These are phyloP conservation scores for Priceomyces melissophilus DNA, from an alignment of 805 yeast species.

Conservation along the genomic window DNA sequence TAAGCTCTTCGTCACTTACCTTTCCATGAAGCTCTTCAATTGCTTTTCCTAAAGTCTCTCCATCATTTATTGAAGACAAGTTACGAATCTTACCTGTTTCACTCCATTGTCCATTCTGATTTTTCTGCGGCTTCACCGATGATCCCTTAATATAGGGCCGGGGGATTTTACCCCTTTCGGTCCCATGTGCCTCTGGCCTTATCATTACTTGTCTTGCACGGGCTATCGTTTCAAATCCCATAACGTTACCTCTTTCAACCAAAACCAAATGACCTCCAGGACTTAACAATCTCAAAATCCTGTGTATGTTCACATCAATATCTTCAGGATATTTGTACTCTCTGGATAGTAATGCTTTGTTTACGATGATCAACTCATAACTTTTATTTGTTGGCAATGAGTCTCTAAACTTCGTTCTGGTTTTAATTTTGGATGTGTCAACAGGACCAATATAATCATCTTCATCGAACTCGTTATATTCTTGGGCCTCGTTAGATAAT, in stretches of 20 bases:
- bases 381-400: constrained; percentile 48
- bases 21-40: constrained; percentile 41
- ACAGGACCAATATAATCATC: constrained; percentile 43
- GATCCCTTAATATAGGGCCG: constrained; percentile 62
- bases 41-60: constrained; percentile 19
- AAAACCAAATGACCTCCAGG: constrained; percentile 81
- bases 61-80: constrained; percentile 12
- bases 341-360: constrained; percentile 68
- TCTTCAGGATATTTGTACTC: constrained; percentile 63
- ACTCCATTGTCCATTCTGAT: constrained; percentile 31
- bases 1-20: constrained; percentile 40
- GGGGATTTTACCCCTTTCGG: constrained; percentile 61
- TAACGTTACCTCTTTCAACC: constrained; percentile 84
- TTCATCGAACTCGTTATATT: constrained; percentile 6
- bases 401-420: constrained; percentile 54
- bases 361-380: constrained; percentile 81
- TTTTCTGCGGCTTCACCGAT: constrained; percentile 35
- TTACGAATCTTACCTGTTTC: constrained; percentile 26
- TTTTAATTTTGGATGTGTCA: constrained; percentile 51
- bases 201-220: constrained; percentile 86
- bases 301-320: constrained; percentile 64
- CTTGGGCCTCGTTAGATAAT: constrained; percentile 1
- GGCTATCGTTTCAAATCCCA: constrained; percentile 85
- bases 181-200: constrained; percentile 69
- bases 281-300: constrained; percentile 55